Percentiles rank a stretch among this genome's conserved stretches.
phyloP scores from a whole-genome alignment of 2,329 filamentous ascomycete species.

The Hypocrella siamensis region DNA sequence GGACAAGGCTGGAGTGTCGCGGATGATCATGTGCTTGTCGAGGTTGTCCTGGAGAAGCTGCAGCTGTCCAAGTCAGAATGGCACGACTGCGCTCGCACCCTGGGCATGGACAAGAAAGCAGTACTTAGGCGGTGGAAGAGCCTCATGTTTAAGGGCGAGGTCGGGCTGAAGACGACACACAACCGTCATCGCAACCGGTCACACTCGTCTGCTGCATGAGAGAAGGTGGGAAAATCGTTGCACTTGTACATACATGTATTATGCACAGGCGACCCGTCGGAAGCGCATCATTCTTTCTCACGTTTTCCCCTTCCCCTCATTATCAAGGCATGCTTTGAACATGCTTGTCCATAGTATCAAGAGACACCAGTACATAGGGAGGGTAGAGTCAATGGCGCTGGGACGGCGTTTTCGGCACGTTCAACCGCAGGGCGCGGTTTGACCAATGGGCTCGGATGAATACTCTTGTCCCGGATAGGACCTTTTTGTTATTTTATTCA shows the following conservation, averaged over 20 bases:
- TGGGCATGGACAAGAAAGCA: constrained; percentile 43
- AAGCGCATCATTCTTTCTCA: no score
- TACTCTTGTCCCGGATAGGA: no score
- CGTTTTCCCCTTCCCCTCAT: no score
- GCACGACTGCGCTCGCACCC: constrained; percentile 49
- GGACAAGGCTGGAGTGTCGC: constrained; percentile 42
- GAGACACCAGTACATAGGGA: no score
- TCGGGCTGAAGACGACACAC: constrained; percentile 37
- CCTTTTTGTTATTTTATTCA: no score
- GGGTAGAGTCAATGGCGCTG: no score
- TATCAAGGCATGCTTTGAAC: no score
- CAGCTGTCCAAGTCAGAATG: constrained; percentile 48
- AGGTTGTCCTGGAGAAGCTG: constrained; percentile 51
- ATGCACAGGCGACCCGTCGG: neutral
- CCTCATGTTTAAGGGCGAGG: constrained; percentile 40
- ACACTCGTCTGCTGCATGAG: constrained; percentile 39
- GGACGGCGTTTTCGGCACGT: no score
- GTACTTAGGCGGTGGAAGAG: constrained; percentile 48
- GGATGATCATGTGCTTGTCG: constrained; percentile 49
- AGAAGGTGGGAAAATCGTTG: neutral
- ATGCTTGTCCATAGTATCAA: no score
- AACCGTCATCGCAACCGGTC: constrained; percentile 27
- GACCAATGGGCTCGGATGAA: no score
- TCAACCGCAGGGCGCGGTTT: no score
- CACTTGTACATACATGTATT: neutral